Percentiles rank a stretch among this genome's conserved stretches.
phyloP scores from a whole-genome alignment of 176 grass and related monocot genomes.

The Melocanna baccifera region DNA sequence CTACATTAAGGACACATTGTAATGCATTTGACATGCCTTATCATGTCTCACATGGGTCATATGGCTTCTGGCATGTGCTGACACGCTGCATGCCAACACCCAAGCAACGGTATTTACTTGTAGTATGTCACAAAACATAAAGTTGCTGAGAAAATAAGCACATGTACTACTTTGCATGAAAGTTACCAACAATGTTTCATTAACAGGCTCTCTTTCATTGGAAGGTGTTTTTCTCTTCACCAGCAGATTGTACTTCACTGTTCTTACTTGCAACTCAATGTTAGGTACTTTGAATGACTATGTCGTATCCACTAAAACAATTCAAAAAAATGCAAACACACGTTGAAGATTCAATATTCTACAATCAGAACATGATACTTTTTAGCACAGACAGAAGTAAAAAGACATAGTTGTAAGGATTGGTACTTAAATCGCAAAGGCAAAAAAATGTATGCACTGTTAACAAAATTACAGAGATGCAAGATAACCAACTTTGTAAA shows the following conservation, averaged over 20 bases:
- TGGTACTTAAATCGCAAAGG: not conserved
- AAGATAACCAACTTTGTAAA: constrained; percentile 3
- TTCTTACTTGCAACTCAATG: constrained; percentile 12
- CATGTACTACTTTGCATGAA: not conserved
- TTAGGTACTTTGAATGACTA: constrained; percentile 15
- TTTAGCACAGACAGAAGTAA: not conserved
- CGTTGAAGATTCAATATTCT: not conserved
- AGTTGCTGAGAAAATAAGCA: not conserved
- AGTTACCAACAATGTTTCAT: not conserved
- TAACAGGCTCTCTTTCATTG: not conserved
- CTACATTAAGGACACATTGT: not conserved
- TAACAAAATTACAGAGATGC: not conserved
- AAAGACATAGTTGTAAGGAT: not conserved
- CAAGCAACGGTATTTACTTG: not conserved
- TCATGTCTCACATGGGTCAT: not conserved
- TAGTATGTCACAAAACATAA: not conserved
- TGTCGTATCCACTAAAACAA: not conserved
- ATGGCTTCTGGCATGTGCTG: not conserved
- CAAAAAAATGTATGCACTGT: not conserved
- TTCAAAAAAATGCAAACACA: not conserved
- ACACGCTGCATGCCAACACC: not conserved
- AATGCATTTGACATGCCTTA: constrained; percentile 10
- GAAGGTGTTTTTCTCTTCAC: not conserved
- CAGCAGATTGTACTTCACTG: not conserved
- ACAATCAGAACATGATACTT: not conserved